phyloP scores from a whole-genome alignment of 306 rosid genomes.

The Dalbergia oliveri region DNA sequence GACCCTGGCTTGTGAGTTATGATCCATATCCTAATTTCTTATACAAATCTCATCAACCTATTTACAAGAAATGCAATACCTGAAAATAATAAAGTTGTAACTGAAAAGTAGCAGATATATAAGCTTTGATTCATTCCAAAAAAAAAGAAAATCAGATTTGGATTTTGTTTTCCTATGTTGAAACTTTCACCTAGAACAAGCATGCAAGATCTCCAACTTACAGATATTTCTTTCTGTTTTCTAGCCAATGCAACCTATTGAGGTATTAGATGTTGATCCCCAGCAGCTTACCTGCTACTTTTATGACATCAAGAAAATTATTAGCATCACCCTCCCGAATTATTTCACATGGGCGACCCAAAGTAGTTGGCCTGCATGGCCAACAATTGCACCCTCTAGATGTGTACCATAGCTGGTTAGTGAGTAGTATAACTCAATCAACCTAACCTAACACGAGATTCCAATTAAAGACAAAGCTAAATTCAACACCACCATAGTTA shows the following conservation, averaged over 20 bases:
- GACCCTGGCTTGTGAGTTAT: slow-evolving; percentile 1
- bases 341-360: slow-evolving; percentile 49
- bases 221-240: not conserved
- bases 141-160: not conserved
- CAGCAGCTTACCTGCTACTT: slow-evolving; percentile 47
- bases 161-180: not conserved
- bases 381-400: slow-evolving; percentile 34
- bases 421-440: slow-evolving; percentile 21
- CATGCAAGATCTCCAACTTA: slow-evolving; percentile 30
- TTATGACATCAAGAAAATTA: slow-evolving; percentile 40
- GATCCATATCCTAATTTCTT: slow-evolving; percentile 17
- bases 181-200: not conserved
- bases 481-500: not conserved
- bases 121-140: not conserved
- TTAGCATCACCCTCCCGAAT: slow-evolving; percentile 37
- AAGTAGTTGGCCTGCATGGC: slow-evolving; percentile 44
- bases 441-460: slow-evolving; percentile 35
- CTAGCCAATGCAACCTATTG: slow-evolving; percentile 35
- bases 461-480: not conserved
- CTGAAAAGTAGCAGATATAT: not conserved
- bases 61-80: not conserved
- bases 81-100: not conserved
- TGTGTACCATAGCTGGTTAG: slow-evolving; percentile 25
- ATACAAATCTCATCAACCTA: not conserved
- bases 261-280: slow-evolving; percentile 38